Conservation (phyloP, 2,329 filamentous ascomycete genomes). For the Graphilbum fragrans region DNA sequence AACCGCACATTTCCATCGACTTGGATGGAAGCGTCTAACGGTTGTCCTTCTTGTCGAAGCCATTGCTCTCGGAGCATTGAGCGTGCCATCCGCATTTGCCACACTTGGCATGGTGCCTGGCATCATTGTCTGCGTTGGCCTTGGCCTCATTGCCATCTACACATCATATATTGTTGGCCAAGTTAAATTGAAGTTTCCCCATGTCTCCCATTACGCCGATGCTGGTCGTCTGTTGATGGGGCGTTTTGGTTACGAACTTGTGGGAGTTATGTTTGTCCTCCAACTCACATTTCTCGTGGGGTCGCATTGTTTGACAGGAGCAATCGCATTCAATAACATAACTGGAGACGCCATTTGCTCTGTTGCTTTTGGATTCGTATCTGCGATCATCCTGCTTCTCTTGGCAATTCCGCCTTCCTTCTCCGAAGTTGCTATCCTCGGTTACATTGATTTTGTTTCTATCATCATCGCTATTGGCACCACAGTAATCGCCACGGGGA, state of each 20-base stretch:
- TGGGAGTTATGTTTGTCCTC: slow-evolving; percentile 48
- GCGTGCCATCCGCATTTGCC: slow-evolving; percentile 38
- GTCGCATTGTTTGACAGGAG: slow-evolving; percentile 60
- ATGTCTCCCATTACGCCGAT: slow-evolving; percentile 55
- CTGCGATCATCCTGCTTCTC: slow-evolving; percentile 31
- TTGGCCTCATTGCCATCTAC: slow-evolving; percentile 27
- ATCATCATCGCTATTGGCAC: slow-evolving; percentile 3
- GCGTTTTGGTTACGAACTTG: slow-evolving; percentile 45
- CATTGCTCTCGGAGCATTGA: slow-evolving; percentile 40
- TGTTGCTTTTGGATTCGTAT: slow-evolving; percentile 31
- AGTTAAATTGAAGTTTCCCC: slow-evolving; percentile 37
- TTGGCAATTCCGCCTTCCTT: slow-evolving; percentile 35
- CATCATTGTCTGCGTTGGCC: slow-evolving; percentile 6
- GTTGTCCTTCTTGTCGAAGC: slow-evolving; percentile 44
- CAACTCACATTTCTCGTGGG: slow-evolving; percentile 59
- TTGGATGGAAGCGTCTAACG: slow-evolving; percentile 45
- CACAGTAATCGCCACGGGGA: slow-evolving; percentile 3
- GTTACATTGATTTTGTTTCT: slow-evolving; percentile 43
- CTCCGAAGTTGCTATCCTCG: slow-evolving; percentile 34
- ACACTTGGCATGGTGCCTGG: slow-evolving; percentile 37
- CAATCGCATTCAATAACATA: slow-evolving; percentile 55
- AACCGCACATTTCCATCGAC: slow-evolving; percentile 35
- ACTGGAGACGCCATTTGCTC: slow-evolving; percentile 40
- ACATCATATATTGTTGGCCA: slow-evolving; percentile 26
- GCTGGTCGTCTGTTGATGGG: slow-evolving; percentile 52